A percentile compares a stretch with the other conserved stretches of the same genome.
Evolutionary conservation across 2,329 filamentous ascomycete genomes (phyloP).

Genomic region (Leptographium lundbergii): DNA sequence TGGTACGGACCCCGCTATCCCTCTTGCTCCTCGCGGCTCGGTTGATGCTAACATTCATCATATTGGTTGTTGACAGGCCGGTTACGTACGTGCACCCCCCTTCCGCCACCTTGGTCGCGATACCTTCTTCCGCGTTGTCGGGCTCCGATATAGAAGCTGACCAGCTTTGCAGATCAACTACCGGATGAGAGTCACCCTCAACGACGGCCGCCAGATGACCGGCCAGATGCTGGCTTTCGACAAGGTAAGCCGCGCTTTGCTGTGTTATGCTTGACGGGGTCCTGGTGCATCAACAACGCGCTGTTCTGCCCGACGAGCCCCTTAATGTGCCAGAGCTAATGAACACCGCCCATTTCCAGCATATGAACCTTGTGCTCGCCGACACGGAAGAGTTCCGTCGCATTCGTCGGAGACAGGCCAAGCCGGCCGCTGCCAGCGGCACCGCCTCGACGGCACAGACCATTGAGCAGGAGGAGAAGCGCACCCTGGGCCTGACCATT

Average conservation of each 20-base stretch:
- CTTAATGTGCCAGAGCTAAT: not conserved
- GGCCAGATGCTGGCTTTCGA: slow-evolving; percentile 98
- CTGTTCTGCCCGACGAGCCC: not conserved
- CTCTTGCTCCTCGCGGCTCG: slow-evolving; percentile 13
- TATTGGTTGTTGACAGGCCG: slow-evolving; percentile 35
- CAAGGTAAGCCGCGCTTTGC: slow-evolving; percentile 37
- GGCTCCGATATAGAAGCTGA: not conserved
- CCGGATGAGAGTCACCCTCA: slow-evolving; percentile 93
- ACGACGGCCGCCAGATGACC: slow-evolving; percentile 90
- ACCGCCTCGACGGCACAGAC: slow-evolving; percentile 38
- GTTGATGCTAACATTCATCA: slow-evolving; percentile 1
- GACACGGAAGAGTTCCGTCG: slow-evolving; percentile 97
- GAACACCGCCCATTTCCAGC: slow-evolving; percentile 28
- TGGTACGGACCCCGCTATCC: slow-evolving; percentile 58
- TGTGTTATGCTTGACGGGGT: not conserved
- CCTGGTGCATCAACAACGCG: not conserved
- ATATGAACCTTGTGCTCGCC: slow-evolving; percentile 98
- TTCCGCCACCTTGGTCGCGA: slow-evolving; percentile 7
- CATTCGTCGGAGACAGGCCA: slow-evolving; percentile 72
- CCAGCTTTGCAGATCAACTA: slow-evolving; percentile 72
- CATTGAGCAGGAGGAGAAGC: slow-evolving; percentile 89
- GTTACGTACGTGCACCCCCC: slow-evolving; percentile 47
- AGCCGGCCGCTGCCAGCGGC: slow-evolving; percentile 44
- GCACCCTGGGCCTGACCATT: slow-evolving; percentile 89
- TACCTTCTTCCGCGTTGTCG: not conserved